A percentile compares a stretch with the other conserved stretches of the same genome.
These are phyloP conservation scores for Cladophialophora bantiana DNA, from an alignment of 2,329 filamentous ascomycete genomes.

Conservation along the genomic window DNA sequence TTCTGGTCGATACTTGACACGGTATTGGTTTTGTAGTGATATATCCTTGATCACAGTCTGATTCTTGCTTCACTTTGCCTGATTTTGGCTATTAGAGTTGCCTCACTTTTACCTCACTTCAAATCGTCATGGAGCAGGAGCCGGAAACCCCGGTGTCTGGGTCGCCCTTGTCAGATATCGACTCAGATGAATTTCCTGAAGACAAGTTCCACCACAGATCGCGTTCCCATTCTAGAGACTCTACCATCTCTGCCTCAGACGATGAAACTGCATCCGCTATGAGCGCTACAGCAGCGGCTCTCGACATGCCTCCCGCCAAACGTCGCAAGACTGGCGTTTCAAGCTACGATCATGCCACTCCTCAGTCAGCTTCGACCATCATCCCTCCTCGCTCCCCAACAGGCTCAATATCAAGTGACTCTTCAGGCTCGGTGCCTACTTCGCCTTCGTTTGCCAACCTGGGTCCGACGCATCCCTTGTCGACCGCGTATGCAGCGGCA, in stretches of 20 bases:
- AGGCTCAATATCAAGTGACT: constrained; percentile 86
- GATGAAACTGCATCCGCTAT: constrained; percentile 39
- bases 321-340: constrained; percentile 55
- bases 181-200: constrained; percentile 68
- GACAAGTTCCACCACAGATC: constrained; percentile 61
- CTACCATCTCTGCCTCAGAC: constrained; percentile 46
- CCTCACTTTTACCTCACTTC: background rate
- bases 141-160: constrained; percentile 56
- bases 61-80: background rate
- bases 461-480: constrained; percentile 46
- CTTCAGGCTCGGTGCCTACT: constrained; percentile 81
- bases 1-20: background rate
- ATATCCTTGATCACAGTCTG: background rate
- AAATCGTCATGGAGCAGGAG: constrained; percentile 25
- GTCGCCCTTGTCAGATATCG: constrained; percentile 70
- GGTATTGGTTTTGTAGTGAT: constrained; percentile 2
- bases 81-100: background rate
- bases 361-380: constrained; percentile 49
- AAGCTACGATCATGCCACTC: constrained; percentile 59
- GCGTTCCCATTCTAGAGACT: constrained; percentile 48
- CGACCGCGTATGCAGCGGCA: constrained; percentile 44
- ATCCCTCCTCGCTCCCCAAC: constrained; percentile 55
- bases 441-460: constrained; percentile 71
- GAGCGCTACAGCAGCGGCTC: constrained; percentile 39
- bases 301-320: constrained; percentile 56